Evolutionary conservation across 768 basidiomycete genomes (phyloP).

Genomic region (Mycena kentingensis): DNA sequence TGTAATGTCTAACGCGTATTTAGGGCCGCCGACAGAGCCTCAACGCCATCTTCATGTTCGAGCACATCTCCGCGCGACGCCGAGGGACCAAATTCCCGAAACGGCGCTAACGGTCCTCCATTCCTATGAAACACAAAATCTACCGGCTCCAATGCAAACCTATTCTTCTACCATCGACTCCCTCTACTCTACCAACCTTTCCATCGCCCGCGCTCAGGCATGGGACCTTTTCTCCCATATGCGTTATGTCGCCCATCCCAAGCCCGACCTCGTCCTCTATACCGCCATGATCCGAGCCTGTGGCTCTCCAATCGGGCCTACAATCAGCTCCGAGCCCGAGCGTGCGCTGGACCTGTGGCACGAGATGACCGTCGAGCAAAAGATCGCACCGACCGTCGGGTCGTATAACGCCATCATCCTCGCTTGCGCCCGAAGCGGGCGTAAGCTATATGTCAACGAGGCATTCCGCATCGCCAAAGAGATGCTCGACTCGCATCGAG

Average conservation of each 20-base stretch:
- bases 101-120: slow-evolving; percentile 71
- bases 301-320: slow-evolving; percentile 49
- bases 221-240: slow-evolving; percentile 97
- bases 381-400: slow-evolving; percentile 60
- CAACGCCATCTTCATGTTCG: slow-evolving; percentile 77
- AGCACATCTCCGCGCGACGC: slow-evolving; percentile 56
- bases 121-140: slow-evolving; percentile 62
- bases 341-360: slow-evolving; percentile 90
- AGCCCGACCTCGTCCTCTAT: slow-evolving; percentile 73
- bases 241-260: slow-evolving; percentile 91
- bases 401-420: slow-evolving; percentile 84
- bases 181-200: slow-evolving; percentile 52
- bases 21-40: slow-evolving; percentile 46
- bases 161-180: slow-evolving; percentile 70
- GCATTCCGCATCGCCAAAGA: slow-evolving; percentile 82
- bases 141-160: slow-evolving; percentile 68
- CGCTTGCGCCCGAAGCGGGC: slow-evolving; percentile 72
- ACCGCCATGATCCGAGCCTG: slow-evolving; percentile 88
- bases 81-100: slow-evolving; percentile 52
- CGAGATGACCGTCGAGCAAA: slow-evolving; percentile 82
- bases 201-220: slow-evolving; percentile 69
- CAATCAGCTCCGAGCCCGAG: slow-evolving; percentile 74
- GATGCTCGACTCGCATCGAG: slow-evolving; percentile 81
- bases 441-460: slow-evolving; percentile 69
- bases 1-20: not conserved